A percentile compares a stretch with the other conserved stretches of the same genome.
phyloP scores from a whole-genome alignment of 768 basidiomycete species.

The Dioszegia aurantiaca region DNA sequence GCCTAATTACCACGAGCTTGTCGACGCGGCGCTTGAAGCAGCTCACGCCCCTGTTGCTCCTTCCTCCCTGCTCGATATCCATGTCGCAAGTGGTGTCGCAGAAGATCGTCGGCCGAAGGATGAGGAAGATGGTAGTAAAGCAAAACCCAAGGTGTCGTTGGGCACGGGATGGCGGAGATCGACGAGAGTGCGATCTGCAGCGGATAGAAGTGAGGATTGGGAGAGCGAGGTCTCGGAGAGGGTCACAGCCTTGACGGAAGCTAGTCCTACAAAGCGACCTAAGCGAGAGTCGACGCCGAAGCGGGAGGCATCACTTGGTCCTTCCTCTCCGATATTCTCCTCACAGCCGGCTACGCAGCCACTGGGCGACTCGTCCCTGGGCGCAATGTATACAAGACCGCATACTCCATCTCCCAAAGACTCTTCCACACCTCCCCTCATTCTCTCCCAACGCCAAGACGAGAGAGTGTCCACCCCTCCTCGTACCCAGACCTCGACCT shows the following conservation, averaged over 20 bases:
- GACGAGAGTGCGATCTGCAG: conserved; percentile 29
- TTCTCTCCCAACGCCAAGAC: not conserved
- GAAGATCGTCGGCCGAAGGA: not conserved
- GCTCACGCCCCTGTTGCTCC: conserved; percentile 14
- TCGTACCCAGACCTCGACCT: too few relatives aligned
- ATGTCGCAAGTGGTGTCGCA: conserved; percentile 13
- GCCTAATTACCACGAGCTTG: conserved; percentile 32
- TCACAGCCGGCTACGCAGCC: conserved; percentile 33
- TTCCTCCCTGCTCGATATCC: conserved; percentile 33
- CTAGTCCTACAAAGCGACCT: conserved; percentile 18
- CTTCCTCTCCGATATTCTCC: conserved; percentile 5
- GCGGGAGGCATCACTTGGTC: not conserved
- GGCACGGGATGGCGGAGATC: conserved; percentile 11
- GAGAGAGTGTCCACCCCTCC: too few relatives aligned
- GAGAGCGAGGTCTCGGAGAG: conserved; percentile 27
- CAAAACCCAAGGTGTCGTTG: not conserved
- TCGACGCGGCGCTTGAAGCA: conserved; percentile 25
- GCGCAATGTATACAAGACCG: conserved; percentile 18
- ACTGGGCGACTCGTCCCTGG: conserved; percentile 35
- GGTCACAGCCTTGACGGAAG: conserved; percentile 22
- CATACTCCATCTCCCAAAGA: not conserved
- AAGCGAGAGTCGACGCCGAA: not conserved
- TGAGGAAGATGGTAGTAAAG: not conserved
- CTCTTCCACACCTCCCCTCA: not conserved
- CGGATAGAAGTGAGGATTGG: conserved; percentile 31